A percentile compares a stretch with the other conserved stretches of the same genome.
Conservation (phyloP, 1,284 basidiomycete species). For the Cryptococcus amylolentus region DNA sequence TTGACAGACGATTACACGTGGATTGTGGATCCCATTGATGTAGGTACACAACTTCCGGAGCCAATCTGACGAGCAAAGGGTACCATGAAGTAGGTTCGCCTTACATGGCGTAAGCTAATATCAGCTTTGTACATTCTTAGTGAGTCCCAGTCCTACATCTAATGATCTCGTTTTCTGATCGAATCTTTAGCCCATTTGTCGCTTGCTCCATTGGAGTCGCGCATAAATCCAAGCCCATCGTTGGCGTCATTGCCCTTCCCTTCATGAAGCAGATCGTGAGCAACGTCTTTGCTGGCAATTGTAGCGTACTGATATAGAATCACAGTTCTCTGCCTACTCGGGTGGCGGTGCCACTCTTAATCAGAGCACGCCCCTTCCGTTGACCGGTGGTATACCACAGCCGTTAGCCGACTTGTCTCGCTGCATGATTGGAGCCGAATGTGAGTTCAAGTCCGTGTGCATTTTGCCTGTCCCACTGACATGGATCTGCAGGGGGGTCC, state of each 20-base stretch:
- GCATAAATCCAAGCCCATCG: slow-evolving; percentile 69
- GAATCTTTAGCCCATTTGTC: slow-evolving; percentile 31
- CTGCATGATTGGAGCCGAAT: slow-evolving; percentile 83
- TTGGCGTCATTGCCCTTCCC: slow-evolving; percentile 87
- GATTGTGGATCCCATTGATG: slow-evolving; percentile 49
- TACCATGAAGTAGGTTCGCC: slow-evolving; percentile 42
- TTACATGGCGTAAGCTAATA: neutral
- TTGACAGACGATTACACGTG: slow-evolving; percentile 65
- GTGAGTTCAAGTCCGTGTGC: slow-evolving; percentile 18
- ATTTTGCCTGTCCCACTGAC: slow-evolving; percentile 4
- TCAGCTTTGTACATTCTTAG: slow-evolving; percentile 45
- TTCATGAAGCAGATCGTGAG: slow-evolving; percentile 75
- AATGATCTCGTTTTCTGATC: slow-evolving; percentile 5
- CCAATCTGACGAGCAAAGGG: slow-evolving; percentile 25
- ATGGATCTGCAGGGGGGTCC: slow-evolving; percentile 61
- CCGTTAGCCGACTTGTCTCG: slow-evolving; percentile 69
- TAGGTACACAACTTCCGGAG: slow-evolving; percentile 14
- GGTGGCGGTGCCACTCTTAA: slow-evolving; percentile 78
- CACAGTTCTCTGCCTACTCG: slow-evolving; percentile 69
- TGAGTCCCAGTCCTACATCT: slow-evolving; percentile 13
- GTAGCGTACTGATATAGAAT: slow-evolving; percentile 2
- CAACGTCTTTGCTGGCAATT: neutral
- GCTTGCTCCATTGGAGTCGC: slow-evolving; percentile 75
- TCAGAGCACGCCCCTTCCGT: slow-evolving; percentile 57
- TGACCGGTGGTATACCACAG: slow-evolving; percentile 71